Evolutionary conservation across 75 land plant genomes (phyloP).

Genomic region (Selaginella moellendorffii): DNA sequence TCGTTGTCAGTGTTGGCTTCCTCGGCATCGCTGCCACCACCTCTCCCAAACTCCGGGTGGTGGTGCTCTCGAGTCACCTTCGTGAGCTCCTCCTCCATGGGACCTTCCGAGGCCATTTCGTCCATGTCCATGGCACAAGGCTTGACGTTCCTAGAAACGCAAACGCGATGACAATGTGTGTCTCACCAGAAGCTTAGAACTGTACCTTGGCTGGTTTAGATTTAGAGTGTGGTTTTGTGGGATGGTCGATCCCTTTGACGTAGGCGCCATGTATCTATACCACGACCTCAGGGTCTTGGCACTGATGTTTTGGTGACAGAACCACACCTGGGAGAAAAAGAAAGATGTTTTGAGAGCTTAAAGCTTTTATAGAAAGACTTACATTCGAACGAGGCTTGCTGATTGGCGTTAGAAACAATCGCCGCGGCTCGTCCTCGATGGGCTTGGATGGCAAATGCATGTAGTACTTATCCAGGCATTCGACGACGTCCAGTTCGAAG

Average conservation of each 20-base stretch:
- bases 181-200: too few relatives aligned
- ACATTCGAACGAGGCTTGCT: conserved; percentile 14
- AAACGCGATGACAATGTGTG: too few relatives aligned
- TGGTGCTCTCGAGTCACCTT: background rate
- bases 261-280: conserved; percentile 15
- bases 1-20: background rate
- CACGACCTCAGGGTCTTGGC: conserved; percentile 13
- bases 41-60: background rate
- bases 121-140: too few relatives aligned
- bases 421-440: conserved; percentile 15
- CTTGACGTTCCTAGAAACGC: too few relatives aligned
- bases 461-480: conserved; percentile 20
- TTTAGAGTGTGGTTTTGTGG: background rate
- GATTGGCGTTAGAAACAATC: conserved; percentile 19
- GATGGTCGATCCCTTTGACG: background rate
- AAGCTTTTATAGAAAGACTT: background rate
- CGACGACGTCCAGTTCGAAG: conserved; percentile 13
- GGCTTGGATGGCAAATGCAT: conserved; percentile 20
- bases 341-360: background rate
- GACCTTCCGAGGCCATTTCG: too few relatives aligned
- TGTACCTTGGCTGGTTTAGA: background rate
- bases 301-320: conserved; percentile 19
- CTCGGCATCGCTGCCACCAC: background rate
- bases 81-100: background rate
- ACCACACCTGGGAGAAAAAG: conserved; percentile 15